These are phyloP conservation scores for Cladosporium sp. DNA, from an alignment of 2,329 filamentous ascomycete genomes.

Conservation along the genomic window DNA sequence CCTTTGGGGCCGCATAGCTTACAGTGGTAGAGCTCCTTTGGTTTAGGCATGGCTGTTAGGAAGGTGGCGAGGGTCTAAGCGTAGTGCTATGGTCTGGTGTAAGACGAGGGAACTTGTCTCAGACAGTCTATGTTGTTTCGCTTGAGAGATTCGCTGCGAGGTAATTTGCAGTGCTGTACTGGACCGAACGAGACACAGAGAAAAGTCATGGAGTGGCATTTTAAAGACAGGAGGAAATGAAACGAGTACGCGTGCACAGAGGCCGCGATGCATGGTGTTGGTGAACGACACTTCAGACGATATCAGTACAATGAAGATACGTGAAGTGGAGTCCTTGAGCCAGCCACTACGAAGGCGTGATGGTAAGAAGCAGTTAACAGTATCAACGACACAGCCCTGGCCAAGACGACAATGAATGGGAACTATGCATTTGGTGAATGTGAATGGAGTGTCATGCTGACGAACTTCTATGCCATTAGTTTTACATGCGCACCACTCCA, in stretches of 20 bases:
- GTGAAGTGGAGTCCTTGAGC: background rate
- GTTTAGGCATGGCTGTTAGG: background rate
- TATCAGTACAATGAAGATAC: background rate
- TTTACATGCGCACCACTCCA: constrained; percentile 9
- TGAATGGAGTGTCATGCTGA: background rate
- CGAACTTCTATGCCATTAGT: constrained; percentile 17
- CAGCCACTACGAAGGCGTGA: background rate
- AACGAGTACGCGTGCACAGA: background rate
- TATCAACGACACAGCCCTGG: background rate
- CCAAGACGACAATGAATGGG: background rate
- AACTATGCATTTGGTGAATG: background rate
- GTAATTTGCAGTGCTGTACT: background rate
- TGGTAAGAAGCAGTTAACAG: background rate
- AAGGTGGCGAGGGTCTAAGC: background rate
- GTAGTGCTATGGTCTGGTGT: background rate
- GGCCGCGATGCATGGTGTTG: background rate
- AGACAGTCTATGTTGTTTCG: background rate
- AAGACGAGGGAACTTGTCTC: background rate
- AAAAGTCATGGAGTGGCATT: background rate
- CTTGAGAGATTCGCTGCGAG: background rate
- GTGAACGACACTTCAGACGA: background rate
- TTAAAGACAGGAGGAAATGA: background rate
- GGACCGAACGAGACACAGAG: background rate
- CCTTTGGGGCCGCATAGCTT: background rate
- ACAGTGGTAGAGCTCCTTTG: background rate